Conservation (phyloP, 2,329 filamentous ascomycete species). For the Aspergillus texensis region DNA sequence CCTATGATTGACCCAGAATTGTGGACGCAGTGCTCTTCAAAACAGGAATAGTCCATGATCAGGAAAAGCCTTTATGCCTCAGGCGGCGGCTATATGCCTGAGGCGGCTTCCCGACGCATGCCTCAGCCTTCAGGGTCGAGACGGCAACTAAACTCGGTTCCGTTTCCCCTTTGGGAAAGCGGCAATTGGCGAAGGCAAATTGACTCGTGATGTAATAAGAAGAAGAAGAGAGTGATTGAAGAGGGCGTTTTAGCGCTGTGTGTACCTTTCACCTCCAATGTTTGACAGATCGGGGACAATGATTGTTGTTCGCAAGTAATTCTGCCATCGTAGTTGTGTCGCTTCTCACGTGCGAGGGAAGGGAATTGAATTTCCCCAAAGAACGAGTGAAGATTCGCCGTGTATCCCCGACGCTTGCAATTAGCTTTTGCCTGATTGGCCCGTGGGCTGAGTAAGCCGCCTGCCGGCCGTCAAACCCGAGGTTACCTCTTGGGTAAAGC, state of each 20-base stretch:
- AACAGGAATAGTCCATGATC: not conserved
- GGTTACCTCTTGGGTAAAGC: constrained; percentile 30
- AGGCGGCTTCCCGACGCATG: not conserved
- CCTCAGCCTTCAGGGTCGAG: constrained; percentile 14
- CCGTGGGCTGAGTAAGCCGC: constrained; percentile 32
- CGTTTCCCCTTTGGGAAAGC: constrained; percentile 18
- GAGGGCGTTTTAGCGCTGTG: not conserved
- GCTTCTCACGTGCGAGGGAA: not conserved
- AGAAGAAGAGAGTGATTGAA: not conserved
- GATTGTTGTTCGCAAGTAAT: not conserved
- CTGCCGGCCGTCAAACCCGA: constrained; percentile 39
- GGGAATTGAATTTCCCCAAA: not conserved
- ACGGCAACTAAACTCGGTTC: constrained; percentile 15
- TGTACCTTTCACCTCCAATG: not conserved
- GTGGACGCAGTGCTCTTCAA: not conserved
- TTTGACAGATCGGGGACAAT: not conserved
- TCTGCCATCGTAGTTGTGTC: not conserved
- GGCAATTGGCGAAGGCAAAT: constrained; percentile 1
- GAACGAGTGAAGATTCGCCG: constrained; percentile 23
- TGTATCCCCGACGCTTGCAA: constrained; percentile 44
- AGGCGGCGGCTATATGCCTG: not conserved
- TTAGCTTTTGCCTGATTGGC: constrained; percentile 37
- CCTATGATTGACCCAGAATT: no score
- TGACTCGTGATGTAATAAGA: constrained; percentile 7
- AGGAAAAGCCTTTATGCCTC: not conserved